Evolutionary conservation across 352 stramenopile genomes (phyloP), one percentile per base, ranked within the genome.

Genomic region (Albugo candida): DNA sequence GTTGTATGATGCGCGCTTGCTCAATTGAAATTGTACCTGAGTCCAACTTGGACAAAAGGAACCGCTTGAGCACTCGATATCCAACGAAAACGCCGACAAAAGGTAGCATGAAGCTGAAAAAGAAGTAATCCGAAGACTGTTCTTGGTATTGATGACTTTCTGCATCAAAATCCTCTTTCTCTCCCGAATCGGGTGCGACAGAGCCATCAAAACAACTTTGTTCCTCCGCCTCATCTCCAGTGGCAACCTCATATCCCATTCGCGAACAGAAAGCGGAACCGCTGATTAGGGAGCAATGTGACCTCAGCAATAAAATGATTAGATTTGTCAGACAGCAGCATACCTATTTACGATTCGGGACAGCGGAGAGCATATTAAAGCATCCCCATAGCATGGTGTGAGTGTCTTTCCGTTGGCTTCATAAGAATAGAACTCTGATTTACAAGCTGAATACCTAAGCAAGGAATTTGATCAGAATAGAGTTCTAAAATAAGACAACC

Each of bases 191-290:
- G 13, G 61, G 51, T 17, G 77, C 71, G 34, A 89, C 70, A 2
- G 74, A 87, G 36, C 77, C 74, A 41, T 89, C 77, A 27, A 89
- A 89, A 64, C 77, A 89, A 27, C 85, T 73, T 36, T 69, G 55
- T 6, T 75, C 77, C 47, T 89, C 77, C 6, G 54, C 59, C 42
- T 89, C 77, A 36, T 70, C 57, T 17, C 72, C 55, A 17, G 52
- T 65, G 36, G 71, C 77, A 34, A 84, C 74, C 18, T 83, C 71
- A 55, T 79, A 86, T 13, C 77, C 77, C 77, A 89, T 89, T 45
- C 77, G 64, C 14, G 58, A 48, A 54, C 77, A 89, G 36, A 89
- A 87, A 42, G 78, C 68, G 18, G 51, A 59, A 3, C 51, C 51
- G 16, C 74, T 72, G 14, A 57, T 65, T 6, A 55, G 35, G 34